Conservation (phyloP, 805 yeast species). For the Saccharomycopsis olivae region DNA sequence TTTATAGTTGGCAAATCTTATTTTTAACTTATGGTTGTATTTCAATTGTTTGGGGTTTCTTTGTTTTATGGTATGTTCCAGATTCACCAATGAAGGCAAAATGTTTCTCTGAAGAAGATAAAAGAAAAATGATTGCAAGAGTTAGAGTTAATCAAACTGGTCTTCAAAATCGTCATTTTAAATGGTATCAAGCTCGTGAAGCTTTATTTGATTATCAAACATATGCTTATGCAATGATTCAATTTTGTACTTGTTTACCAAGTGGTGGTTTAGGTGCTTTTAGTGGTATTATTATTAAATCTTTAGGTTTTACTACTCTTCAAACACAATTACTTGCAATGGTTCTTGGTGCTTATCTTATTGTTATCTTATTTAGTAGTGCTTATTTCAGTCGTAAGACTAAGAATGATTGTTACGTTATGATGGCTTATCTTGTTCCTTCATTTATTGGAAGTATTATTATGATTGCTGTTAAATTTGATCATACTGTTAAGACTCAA, state of each 20-base stretch:
- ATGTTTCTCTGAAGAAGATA: conserved; percentile 26
- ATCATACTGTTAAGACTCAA: conserved; percentile 19
- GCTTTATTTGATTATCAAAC: conserved; percentile 21
- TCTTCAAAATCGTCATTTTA: conserved; percentile 24
- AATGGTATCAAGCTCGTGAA: conserved; percentile 22
- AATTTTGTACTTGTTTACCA: conserved; percentile 23
- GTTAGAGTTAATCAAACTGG: conserved; percentile 29
- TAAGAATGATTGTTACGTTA: conserved; percentile 19
- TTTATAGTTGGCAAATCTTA: conserved; percentile 24
- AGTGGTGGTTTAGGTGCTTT: conserved; percentile 26
- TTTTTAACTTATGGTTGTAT: conserved; percentile 27
- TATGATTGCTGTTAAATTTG: conserved; percentile 21
- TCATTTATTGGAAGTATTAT: conserved; percentile 26
- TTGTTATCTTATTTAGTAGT: conserved; percentile 21
- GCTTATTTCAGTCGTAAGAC: conserved; percentile 21
- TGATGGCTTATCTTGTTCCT: conserved; percentile 23
- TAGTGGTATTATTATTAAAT: conserved; percentile 23
- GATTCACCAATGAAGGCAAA: conserved; percentile 27
- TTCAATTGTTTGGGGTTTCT: conserved; percentile 25
- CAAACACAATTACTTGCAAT: conserved; percentile 26
- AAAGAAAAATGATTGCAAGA: conserved; percentile 23
- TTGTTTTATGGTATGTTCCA: conserved; percentile 25
- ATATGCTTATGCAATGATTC: conserved; percentile 22
- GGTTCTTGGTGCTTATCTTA: conserved; percentile 26
- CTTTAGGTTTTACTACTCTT: conserved; percentile 24